phyloP scores from a whole-genome alignment of 225 moss, liverwort and hornwort genomes.

The Bryoerythrophyllum caledonicum region DNA sequence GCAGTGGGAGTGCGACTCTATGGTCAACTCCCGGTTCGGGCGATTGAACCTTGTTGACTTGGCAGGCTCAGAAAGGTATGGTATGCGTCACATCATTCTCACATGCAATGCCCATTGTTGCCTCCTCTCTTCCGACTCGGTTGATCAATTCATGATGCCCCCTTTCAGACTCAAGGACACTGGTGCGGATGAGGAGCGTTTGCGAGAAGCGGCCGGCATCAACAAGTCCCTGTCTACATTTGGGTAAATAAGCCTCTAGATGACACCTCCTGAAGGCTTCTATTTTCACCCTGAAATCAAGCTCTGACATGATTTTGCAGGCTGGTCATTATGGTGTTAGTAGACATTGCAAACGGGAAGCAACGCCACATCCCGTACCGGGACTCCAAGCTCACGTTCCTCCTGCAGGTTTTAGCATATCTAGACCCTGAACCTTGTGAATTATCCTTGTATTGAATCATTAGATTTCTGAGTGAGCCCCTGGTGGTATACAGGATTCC shows the following conservation, averaged over 20 bases:
- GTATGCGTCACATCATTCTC: not conserved
- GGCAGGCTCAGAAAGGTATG: slow-evolving; percentile 91
- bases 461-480: not conserved
- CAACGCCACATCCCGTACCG: slow-evolving; percentile 90
- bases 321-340: slow-evolving; percentile 89
- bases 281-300: not conserved
- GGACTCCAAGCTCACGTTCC: slow-evolving; percentile 93
- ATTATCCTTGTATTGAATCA: not conserved
- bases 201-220: slow-evolving; percentile 91
- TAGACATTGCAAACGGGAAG: slow-evolving; percentile 85
- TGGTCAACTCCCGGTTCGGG: slow-evolving; percentile 74
- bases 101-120: not conserved
- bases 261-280: not conserved
- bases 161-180: slow-evolving; percentile 75
- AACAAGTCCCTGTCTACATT: slow-evolving; percentile 93
- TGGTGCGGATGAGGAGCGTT: slow-evolving; percentile 77
- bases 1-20: slow-evolving; percentile 83
- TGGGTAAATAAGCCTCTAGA: slow-evolving; percentile 40
- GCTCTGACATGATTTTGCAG: slow-evolving; percentile 25
- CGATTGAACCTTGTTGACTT: slow-evolving; percentile 88
- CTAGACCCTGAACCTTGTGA: not conserved
- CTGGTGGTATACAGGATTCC: slow-evolving; percentile 62
- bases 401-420: slow-evolving; percentile 64
- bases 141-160: not conserved
- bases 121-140: not conserved